phyloP scores from a whole-genome alignment of 441 rosid genomes.

The Gossypium aridum region DNA sequence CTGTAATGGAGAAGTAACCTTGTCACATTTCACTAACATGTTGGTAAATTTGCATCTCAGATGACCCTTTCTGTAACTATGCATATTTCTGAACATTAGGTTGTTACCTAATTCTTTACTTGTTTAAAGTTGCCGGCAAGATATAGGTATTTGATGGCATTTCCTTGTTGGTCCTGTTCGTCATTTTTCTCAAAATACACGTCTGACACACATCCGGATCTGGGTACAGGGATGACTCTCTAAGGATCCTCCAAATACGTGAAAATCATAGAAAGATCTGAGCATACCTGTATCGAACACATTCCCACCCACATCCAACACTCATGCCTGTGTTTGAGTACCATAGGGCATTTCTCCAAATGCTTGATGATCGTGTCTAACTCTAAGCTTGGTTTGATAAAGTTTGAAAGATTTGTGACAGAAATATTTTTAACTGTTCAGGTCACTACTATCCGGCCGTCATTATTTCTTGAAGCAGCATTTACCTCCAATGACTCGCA shows the following conservation, averaged over 20 bases:
- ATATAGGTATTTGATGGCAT: background rate
- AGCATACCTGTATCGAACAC: background rate
- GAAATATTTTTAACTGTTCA: conserved; percentile 24
- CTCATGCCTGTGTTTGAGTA: background rate
- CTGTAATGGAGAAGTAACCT: background rate
- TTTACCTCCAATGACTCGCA: conserved; percentile 60
- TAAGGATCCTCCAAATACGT: background rate
- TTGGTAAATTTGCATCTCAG: background rate
- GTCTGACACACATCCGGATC: background rate
- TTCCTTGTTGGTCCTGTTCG: background rate
- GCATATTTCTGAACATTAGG: background rate
- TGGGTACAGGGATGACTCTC: background rate
- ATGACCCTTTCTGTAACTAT: background rate
- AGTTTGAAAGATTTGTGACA: background rate
- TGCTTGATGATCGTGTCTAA: background rate
- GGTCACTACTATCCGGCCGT: conserved; percentile 63
- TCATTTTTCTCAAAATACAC: background rate
- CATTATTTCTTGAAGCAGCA: conserved; percentile 78
- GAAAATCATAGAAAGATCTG: background rate
- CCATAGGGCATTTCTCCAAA: background rate
- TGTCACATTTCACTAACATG: background rate
- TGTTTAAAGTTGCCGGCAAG: background rate
- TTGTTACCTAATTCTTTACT: background rate
- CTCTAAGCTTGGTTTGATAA: conserved; percentile 9
- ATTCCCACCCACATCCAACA: background rate